These are phyloP conservation scores for Talaromyces sp. DNA, from an alignment of 2,329 filamentous ascomycete species.

Conservation along the genomic window DNA sequence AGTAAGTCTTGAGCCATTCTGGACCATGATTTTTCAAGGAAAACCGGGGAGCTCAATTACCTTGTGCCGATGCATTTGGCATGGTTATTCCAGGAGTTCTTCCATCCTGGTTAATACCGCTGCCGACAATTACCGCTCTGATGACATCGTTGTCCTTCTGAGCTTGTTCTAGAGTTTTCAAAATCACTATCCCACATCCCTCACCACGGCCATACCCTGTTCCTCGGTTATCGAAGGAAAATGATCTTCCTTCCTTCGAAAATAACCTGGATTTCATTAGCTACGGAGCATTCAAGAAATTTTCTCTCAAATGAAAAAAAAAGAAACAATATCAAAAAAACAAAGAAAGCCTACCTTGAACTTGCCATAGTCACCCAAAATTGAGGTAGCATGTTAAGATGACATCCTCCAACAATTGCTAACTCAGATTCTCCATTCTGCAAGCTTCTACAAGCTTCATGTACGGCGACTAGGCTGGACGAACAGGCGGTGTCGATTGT, in stretches of 20 bases:
- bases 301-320: constrained; percentile 13
- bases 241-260: constrained; percentile 53
- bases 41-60: constrained; percentile 21
- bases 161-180: constrained; percentile 44
- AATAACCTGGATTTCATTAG: constrained; percentile 42
- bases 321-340: too few species aligned
- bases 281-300: neutral
- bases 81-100: constrained; percentile 53
- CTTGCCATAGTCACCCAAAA: neutral
- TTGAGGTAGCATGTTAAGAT: constrained; percentile 14
- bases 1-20: constrained; percentile 13
- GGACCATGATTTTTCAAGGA: neutral
- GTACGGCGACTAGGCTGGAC: constrained; percentile 31
- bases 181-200: constrained; percentile 37
- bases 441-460: constrained; percentile 27
- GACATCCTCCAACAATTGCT: constrained; percentile 16
- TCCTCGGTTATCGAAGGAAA: constrained; percentile 5
- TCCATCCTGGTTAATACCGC: constrained; percentile 36
- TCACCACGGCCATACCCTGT: neutral
- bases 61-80: constrained; percentile 45
- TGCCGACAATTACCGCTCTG: constrained; percentile 23
- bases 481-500: constrained; percentile 26
- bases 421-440: constrained; percentile 20
- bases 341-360: neutral
- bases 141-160: constrained; percentile 43